These are phyloP conservation scores for Tolypocladium ophioglossoides DNA, from an alignment of 2,329 filamentous ascomycete genomes.

Conservation along the genomic window DNA sequence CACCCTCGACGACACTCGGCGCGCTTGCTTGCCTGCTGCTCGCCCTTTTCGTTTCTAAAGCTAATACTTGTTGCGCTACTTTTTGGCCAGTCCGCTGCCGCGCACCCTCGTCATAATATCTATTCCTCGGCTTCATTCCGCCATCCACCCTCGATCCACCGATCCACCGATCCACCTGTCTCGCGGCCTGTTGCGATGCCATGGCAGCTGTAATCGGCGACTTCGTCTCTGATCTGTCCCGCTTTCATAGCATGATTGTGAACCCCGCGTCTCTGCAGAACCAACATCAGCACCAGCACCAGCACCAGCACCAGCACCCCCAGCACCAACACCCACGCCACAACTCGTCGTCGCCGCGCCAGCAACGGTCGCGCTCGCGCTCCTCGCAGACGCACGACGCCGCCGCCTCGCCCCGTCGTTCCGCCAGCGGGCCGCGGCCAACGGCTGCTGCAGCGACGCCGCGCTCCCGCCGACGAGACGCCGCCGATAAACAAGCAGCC, in stretches of 20 bases:
- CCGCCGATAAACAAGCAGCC: slow-evolving; percentile 1
- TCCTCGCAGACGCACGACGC: slow-evolving; percentile 5
- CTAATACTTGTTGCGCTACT: neutral
- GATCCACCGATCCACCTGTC: neutral
- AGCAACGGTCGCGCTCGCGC: slow-evolving; percentile 10
- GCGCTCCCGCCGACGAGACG: slow-evolving; percentile 13
- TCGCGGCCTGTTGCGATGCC: slow-evolving; percentile 23
- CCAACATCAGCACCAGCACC: slow-evolving; percentile 30
- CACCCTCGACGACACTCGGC: neutral
- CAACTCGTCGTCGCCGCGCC: slow-evolving; percentile 9
- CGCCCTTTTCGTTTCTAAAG: neutral
- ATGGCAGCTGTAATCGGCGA: slow-evolving; percentile 61
- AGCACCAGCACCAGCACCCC: slow-evolving; percentile 10
- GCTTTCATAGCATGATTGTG: slow-evolving; percentile 61
- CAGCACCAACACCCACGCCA: slow-evolving; percentile 24
- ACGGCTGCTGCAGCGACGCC: slow-evolving; percentile 10
- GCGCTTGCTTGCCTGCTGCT: neutral
- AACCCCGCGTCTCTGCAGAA: slow-evolving; percentile 33
- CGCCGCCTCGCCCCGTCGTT: slow-evolving; percentile 7
- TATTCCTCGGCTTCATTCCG: neutral
- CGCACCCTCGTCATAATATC: neutral
- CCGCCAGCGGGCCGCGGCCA: slow-evolving; percentile 15
- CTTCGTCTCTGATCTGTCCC: slow-evolving; percentile 60
- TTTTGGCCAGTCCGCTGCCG: neutral
- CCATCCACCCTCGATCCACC: neutral